Evolutionary conservation across 306 rosid species (phyloP).

Genomic region (Cucurbita ficifolia): DNA sequence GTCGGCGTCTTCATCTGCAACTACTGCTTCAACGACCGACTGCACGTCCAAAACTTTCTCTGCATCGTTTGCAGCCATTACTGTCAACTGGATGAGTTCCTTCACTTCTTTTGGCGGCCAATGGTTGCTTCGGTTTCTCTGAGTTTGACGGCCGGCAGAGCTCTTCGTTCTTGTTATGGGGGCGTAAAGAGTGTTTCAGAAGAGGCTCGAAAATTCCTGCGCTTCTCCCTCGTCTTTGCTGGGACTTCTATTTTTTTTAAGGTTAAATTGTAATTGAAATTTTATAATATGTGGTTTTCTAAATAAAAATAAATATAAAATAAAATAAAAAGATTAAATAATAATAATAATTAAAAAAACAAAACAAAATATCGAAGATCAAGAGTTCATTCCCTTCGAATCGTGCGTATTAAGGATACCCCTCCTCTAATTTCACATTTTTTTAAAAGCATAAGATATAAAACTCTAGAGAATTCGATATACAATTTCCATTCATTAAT

Average conservation of each 20-base stretch:
- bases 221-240: background rate
- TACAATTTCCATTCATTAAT: too few species aligned
- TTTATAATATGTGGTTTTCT: too few species aligned
- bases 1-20: conserved; percentile 37
- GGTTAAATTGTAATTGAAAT: too few species aligned
- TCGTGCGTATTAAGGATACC: too few species aligned
- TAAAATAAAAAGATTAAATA: too few species aligned
- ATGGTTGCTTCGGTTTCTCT: background rate
- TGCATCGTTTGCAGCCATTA: conserved; percentile 5
- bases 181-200: background rate
- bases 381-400: too few species aligned
- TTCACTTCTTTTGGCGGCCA: background rate
- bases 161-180: background rate
- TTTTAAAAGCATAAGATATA: too few species aligned
- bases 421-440: too few species aligned
- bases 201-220: background rate
- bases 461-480: too few species aligned
- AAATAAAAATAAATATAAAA: too few species aligned
- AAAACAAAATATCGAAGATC: too few species aligned
- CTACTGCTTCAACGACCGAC: conserved; percentile 72
- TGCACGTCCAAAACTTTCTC: conserved; percentile 61
- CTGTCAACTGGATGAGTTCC: background rate
- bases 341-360: too few species aligned
- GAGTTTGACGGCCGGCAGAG: background rate
- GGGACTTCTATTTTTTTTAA: background rate